These are phyloP conservation scores for Amanita muscaria DNA, from an alignment of 768 basidiomycete genomes.

Conservation along the genomic window DNA sequence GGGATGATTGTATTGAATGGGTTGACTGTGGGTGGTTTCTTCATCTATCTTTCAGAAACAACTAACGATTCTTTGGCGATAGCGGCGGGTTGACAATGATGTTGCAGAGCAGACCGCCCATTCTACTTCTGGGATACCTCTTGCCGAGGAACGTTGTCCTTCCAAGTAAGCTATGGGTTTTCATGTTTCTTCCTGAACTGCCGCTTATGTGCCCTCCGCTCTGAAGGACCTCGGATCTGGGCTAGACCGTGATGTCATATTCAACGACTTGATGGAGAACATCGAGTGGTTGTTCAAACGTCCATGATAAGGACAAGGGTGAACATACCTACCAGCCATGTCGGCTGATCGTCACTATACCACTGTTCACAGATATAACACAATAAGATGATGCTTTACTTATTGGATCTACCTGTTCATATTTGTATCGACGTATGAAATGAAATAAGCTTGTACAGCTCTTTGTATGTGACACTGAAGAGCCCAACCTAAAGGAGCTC, in stretches of 20 bases:
- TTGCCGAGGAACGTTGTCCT: slow-evolving; percentile 74
- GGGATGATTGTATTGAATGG: slow-evolving; percentile 91
- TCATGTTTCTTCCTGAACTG: neutral
- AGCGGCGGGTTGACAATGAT: slow-evolving; percentile 84
- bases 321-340: slow-evolving; percentile 92
- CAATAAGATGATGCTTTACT: slow-evolving; percentile 4
- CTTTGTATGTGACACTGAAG: too few relatives aligned
- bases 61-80: too few relatives aligned
- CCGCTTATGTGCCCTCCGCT: neutral
- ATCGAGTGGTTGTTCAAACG: slow-evolving; percentile 98
- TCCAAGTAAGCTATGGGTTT: slow-evolving; percentile 83
- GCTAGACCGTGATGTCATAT: slow-evolving; percentile 84
- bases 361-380: slow-evolving; percentile 14
- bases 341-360: slow-evolving; percentile 66
- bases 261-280: slow-evolving; percentile 96
- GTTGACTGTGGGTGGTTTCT: slow-evolving; percentile 52
- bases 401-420: too few relatives aligned
- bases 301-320: slow-evolving; percentile 92
- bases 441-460: too few relatives aligned
- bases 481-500: too few relatives aligned
- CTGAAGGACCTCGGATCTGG: slow-evolving; percentile 80
- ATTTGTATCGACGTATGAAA: too few relatives aligned
- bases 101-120: slow-evolving; percentile 93
- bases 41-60: neutral
- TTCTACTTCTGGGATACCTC: slow-evolving; percentile 94